Evolutionary conservation across 2,329 filamentous ascomycete species (phyloP).

Genomic region (Diaporthe citriasiana): DNA sequence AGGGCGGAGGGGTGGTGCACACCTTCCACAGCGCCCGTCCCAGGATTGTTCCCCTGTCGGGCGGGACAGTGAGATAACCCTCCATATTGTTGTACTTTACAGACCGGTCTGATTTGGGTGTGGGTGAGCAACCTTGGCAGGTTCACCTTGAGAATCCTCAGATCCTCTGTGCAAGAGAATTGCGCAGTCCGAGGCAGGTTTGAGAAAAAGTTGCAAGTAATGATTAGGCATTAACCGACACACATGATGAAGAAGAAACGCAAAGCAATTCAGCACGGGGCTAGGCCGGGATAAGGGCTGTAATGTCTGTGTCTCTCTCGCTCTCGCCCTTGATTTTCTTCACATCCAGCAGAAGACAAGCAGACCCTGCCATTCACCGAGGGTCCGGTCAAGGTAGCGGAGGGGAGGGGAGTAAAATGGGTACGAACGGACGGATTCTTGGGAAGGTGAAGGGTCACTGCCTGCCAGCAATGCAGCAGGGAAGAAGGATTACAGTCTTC

Average conservation of each 20-base stretch:
- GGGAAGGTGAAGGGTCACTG: conserved; percentile 29
- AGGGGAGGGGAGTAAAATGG: conserved; percentile 23
- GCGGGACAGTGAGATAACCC: conserved; percentile 63
- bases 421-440: conserved; percentile 19
- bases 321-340: conserved; percentile 32
- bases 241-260: conserved; percentile 35
- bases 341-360: conserved; percentile 25
- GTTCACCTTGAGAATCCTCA: conserved; percentile 19
- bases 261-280: conserved; percentile 29
- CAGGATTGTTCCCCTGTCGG: conserved; percentile 66
- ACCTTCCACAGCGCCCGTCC: conserved; percentile 69
- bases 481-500: conserved; percentile 23
- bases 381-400: conserved; percentile 14
- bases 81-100: conserved; percentile 56
- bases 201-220: conserved; percentile 13
- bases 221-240: conserved; percentile 36
- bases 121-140: conserved; percentile 30
- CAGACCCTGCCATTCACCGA: conserved; percentile 35
- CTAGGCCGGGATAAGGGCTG: conserved; percentile 27
- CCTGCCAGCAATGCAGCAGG: conserved; percentile 34
- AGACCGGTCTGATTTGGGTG: conserved; percentile 15
- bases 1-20: conserved; percentile 40
- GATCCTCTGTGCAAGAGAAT: conserved; percentile 26
- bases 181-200: conserved; percentile 17
- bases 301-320: conserved; percentile 24